phyloP scores from a whole-genome alignment of 345 rosid species.

The Camelina sativa region DNA sequence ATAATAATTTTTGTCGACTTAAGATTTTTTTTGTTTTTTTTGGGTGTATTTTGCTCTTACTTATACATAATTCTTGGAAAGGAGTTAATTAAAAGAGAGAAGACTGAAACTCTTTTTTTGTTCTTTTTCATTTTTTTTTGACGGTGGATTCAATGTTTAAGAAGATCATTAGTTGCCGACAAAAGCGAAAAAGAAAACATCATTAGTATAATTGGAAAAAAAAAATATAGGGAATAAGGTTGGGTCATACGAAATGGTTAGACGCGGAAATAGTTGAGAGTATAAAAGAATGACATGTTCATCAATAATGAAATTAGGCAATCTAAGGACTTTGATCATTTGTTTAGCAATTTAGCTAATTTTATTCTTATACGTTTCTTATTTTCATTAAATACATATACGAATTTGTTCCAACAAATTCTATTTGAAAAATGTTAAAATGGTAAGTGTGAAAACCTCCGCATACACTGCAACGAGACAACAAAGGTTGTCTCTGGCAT shows the following conservation, averaged over 20 bases:
- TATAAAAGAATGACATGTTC: constrained; percentile 38
- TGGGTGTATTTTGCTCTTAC: too few species aligned
- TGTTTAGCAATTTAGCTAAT: constrained; percentile 10
- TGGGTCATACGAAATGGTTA: constrained; percentile 24
- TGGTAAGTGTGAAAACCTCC: constrained; percentile 24
- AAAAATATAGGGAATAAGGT: background rate
- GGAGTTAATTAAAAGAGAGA: background rate
- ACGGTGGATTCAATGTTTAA: constrained; percentile 6
- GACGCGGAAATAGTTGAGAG: constrained; percentile 32
- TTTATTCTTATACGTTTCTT: constrained; percentile 30
- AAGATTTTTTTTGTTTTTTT: too few species aligned
- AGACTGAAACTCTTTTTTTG: background rate
- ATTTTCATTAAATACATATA: background rate
- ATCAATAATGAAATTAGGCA: constrained; percentile 46
- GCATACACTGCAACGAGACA: constrained; percentile 39
- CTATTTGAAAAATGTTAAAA: constrained; percentile 22
- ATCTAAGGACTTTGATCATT: constrained; percentile 40
- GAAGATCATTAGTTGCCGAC: constrained; percentile 33
- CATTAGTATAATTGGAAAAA: background rate
- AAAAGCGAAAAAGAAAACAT: background rate
- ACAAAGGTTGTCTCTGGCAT: constrained; percentile 23
- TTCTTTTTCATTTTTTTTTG: background rate
- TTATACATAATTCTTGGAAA: background rate
- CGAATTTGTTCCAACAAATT: constrained; percentile 24
- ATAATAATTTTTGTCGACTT: too few species aligned